These are phyloP conservation scores for Trichopus zeylanicus DNA, from an alignment of 116 monocot species.

Conservation along the genomic window DNA sequence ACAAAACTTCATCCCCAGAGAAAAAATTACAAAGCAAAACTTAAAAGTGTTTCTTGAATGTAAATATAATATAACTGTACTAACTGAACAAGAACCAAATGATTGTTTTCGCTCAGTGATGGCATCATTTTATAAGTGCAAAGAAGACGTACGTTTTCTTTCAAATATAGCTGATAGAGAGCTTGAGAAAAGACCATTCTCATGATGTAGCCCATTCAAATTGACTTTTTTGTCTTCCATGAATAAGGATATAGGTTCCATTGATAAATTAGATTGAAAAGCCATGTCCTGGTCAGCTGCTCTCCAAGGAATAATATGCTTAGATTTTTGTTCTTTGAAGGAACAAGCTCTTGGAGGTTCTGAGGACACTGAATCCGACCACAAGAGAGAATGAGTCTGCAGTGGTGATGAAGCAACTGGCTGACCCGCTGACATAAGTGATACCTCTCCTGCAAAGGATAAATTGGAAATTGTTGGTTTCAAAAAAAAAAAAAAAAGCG, in stretches of 20 bases:
- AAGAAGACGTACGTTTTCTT: constrained; percentile 31
- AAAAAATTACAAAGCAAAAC: neutral
- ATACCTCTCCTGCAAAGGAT: constrained; percentile 29
- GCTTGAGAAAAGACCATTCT: constrained; percentile 58
- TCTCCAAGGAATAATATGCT: constrained; percentile 21
- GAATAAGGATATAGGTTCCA: constrained; percentile 25
- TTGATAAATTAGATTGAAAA: constrained; percentile 13
- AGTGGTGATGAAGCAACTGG: constrained; percentile 53
- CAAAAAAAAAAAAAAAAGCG: too few relatives aligned
- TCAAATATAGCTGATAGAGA: constrained; percentile 48
- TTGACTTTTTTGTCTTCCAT: constrained; percentile 20
- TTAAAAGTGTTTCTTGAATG: too few relatives aligned
- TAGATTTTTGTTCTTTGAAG: constrained; percentile 35
- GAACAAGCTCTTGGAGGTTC: constrained; percentile 15
- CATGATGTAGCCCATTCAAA: constrained; percentile 21
- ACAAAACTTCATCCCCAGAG: neutral
- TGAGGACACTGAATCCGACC: constrained; percentile 10
- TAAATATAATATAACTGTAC: too few relatives aligned
- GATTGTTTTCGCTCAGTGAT: neutral
- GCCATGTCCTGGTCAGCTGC: constrained; percentile 10
- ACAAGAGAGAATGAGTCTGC: constrained; percentile 25
- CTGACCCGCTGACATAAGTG: constrained; percentile 31
- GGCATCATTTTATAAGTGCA: neutral
- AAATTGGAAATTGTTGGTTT: too few relatives aligned
- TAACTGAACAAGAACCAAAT: neutral